Conservation (phyloP, 2,329 filamentous ascomycete species). For the Coniochaeta sp. region DNA sequence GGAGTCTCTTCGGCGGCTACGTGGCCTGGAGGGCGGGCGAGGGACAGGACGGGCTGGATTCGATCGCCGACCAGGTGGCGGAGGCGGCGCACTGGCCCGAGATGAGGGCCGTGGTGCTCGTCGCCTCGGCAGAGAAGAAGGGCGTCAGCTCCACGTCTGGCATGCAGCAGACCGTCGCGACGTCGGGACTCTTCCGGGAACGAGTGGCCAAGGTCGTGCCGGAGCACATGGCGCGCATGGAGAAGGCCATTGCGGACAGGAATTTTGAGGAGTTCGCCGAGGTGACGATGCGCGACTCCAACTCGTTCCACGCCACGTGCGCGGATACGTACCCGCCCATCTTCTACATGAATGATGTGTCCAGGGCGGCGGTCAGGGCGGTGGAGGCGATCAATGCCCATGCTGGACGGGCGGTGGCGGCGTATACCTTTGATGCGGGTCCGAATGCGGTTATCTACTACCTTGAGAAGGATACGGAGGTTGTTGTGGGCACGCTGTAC, state of each 20-base stretch:
- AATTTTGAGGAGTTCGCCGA: conserved; percentile 85
- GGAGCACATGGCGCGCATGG: conserved; percentile 75
- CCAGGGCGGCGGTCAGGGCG: conserved; percentile 75
- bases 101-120: conserved; percentile 88
- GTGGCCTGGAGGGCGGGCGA: conserved; percentile 87
- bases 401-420: conserved; percentile 73
- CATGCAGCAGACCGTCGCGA: conserved; percentile 95
- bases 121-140: conserved; percentile 92
- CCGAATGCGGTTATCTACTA: conserved; percentile 98
- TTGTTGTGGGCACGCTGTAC: conserved; percentile 75
- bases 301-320: conserved; percentile 93
- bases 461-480: conserved; percentile 65
- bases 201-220: conserved; percentile 74
- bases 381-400: conserved; percentile 83
- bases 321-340: conserved; percentile 95
- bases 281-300: conserved; percentile 96
- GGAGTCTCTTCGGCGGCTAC: conserved; percentile 89
- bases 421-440: conserved; percentile 96
- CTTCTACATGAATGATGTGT: conserved; percentile 98
- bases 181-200: conserved; percentile 77
- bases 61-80: conserved; percentile 80
- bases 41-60: conserved; percentile 74
- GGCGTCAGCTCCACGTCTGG: conserved; percentile 86
- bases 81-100: conserved; percentile 87
- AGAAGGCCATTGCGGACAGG: conserved; percentile 66